Conservation (phyloP, 108 stramenopile genomes). For the Pseudonitzschia multiseries region DNA sequence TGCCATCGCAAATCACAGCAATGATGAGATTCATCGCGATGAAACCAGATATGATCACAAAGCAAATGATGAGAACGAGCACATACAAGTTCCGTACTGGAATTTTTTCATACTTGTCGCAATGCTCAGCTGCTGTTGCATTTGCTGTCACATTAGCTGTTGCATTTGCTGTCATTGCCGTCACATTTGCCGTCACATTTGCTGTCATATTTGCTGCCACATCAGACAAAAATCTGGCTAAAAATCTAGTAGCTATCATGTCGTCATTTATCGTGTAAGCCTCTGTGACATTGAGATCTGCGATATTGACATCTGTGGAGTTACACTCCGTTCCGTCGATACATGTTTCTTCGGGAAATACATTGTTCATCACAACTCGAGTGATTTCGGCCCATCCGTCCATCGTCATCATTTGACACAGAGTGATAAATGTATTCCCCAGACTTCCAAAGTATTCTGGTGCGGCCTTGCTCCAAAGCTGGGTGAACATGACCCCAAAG, state of each 20-base stretch:
- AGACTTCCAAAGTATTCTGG: slow-evolving; percentile 59
- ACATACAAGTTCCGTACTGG: background rate
- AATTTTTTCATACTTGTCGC: too few species aligned
- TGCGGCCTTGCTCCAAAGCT: slow-evolving; percentile 42
- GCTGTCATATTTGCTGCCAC: too few species aligned
- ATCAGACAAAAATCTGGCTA: too few species aligned
- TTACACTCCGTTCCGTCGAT: too few species aligned
- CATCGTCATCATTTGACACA: slow-evolving; percentile 60
- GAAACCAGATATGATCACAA: slow-evolving; percentile 75
- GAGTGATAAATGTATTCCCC: slow-evolving; percentile 50
- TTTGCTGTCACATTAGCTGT: too few species aligned
- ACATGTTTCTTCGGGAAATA: too few species aligned
- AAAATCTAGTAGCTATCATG: too few species aligned
- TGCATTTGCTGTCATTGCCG: too few species aligned
- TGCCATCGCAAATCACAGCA: slow-evolving; percentile 82
- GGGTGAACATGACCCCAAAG: slow-evolving; percentile 72
- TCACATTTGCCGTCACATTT: too few species aligned
- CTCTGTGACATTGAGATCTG: too few species aligned
- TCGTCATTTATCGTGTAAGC: too few species aligned
- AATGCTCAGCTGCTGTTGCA: too few species aligned
- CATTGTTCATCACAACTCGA: slow-evolving; percentile 53
- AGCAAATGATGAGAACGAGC: slow-evolving; percentile 36
- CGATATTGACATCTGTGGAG: slow-evolving; percentile 47
- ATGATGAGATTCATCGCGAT: slow-evolving; percentile 77
- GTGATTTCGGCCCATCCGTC: slow-evolving; percentile 56